These are phyloP conservation scores for Acanthamoeba culbertsoni DNA, from an alignment of 208 protist genomes.

Conservation along the genomic window DNA sequence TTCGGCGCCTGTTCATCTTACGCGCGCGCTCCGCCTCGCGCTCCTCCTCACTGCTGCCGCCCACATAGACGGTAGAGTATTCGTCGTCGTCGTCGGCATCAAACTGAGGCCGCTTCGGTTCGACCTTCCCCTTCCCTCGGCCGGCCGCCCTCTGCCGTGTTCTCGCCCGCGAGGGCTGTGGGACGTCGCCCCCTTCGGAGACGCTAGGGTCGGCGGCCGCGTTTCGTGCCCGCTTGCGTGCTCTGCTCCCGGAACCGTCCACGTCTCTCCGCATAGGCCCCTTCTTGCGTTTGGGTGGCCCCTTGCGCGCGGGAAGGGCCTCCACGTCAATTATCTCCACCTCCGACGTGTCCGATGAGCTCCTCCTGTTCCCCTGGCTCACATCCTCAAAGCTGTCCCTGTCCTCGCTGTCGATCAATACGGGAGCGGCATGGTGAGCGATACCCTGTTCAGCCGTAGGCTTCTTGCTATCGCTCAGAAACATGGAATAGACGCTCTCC, in stretches of 20 bases:
- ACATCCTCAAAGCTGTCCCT: neutral
- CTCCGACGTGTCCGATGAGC: neutral
- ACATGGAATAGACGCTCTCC: neutral
- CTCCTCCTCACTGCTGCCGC: conserved; percentile 22
- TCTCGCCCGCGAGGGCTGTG: neutral
- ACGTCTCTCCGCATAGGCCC: neutral
- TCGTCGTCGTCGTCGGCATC: neutral
- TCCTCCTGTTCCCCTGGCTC: neutral
- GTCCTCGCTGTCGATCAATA: neutral
- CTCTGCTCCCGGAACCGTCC: neutral
- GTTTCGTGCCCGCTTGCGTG: neutral
- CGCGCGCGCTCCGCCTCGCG: neutral
- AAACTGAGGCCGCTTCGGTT: neutral
- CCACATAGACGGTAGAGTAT: neutral
- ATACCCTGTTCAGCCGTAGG: neutral
- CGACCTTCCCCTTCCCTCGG: neutral
- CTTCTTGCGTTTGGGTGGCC: neutral
- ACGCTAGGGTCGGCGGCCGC: too few relatives aligned
- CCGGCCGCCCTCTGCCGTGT: neutral
- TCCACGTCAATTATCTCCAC: conserved; percentile 31
- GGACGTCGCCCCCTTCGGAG: too few relatives aligned
- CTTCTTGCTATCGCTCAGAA: neutral
- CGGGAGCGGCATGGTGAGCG: neutral
- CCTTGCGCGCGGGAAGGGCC: neutral
- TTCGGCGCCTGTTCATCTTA: neutral